Evolutionary conservation across 23 red algal species (phyloP), one percentile per base, ranked within the genome.

Genomic region (Chondrus crispus): DNA sequence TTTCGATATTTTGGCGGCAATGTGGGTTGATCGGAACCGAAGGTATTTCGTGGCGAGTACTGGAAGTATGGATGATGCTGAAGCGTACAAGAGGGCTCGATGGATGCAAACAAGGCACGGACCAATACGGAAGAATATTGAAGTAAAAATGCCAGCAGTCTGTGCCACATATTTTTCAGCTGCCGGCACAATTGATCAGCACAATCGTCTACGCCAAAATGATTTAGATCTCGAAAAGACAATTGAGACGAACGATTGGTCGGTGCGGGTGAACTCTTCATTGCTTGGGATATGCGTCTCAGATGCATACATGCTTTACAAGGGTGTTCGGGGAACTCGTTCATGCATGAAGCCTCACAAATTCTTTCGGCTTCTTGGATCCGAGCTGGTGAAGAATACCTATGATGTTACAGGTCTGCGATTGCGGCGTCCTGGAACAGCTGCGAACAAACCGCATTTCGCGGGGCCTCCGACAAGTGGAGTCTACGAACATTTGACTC

Each of bases 11-110:
- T 80, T 90, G 86, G 86, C 86, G 2, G 35, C 80, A 38, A 13
- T 79, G 26, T 90, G 86, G 73, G 62, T 90, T 3, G 86, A 90
- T 36, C 10, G 86, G 30, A 46, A 90, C 8, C 30, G 86, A 51
- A n/a, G 71, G 32, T 90, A 37, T 16, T 90, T 90, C 47, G 36
- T 79, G 1, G 30, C 16, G 2, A 80, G 43, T 42, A 19, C 51
- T 38, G 68, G 44, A 1, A 77, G 8, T 30, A 55, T 28, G 46
- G 18, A 52, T 39, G 37, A 11, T 5, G 43, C 45, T 55, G 18
- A 48, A 2, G 70, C 69, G 18, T 51, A 10, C 62, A 40, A 19
- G 19, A 50, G 86, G 8, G 43, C 48, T 3, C 11, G 86, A 50
- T 58, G 42, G 44, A 50, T 68, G 20, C 39, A 50, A 37, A 28